A percentile compares a stretch with the other conserved stretches of the same genome.
These are phyloP conservation scores for Cornus kousa DNA, from an alignment of 148 eudicot species.

Conservation along the genomic window DNA sequence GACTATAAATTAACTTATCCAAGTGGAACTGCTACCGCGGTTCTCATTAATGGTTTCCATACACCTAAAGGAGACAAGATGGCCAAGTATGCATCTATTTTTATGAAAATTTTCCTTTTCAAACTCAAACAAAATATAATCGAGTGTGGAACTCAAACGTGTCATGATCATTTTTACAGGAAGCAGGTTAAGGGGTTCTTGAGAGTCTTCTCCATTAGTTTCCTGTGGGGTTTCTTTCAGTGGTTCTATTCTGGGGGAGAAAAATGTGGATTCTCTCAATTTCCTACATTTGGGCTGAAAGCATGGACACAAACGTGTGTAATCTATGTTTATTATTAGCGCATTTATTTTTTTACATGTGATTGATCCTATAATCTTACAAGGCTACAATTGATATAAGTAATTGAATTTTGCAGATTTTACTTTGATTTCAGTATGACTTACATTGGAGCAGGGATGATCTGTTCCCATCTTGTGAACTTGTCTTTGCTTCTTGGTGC, in stretches of 20 bases:
- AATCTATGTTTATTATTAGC: background rate
- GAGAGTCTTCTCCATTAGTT: constrained; percentile 66
- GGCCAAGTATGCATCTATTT: constrained; percentile 54
- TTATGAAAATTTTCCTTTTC: background rate
- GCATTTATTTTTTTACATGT: background rate
- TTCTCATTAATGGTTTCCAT: constrained; percentile 87
- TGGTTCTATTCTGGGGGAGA: constrained; percentile 76
- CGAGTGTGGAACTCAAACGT: background rate
- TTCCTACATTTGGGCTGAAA: constrained; percentile 78
- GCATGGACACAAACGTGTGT: constrained; percentile 73
- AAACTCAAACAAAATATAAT: background rate
- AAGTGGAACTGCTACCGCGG: constrained; percentile 91
- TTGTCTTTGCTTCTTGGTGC: constrained; percentile 68
- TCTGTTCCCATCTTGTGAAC: constrained; percentile 76
- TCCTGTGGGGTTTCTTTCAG: constrained; percentile 76
- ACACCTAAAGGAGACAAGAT: constrained; percentile 66
- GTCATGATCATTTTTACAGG: constrained; percentile 37
- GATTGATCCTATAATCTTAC: background rate
- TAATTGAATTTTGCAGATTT: constrained; percentile 51
- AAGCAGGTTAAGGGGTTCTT: constrained; percentile 69
- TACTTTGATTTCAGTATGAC: constrained; percentile 81
- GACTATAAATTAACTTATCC: constrained; percentile 78
- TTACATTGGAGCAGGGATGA: constrained; percentile 84
- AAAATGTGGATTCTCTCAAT: constrained; percentile 62
- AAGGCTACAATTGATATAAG: background rate